phyloP scores from a whole-genome alignment of 257 asterid genomes.

The Cinchona pubescens region DNA sequence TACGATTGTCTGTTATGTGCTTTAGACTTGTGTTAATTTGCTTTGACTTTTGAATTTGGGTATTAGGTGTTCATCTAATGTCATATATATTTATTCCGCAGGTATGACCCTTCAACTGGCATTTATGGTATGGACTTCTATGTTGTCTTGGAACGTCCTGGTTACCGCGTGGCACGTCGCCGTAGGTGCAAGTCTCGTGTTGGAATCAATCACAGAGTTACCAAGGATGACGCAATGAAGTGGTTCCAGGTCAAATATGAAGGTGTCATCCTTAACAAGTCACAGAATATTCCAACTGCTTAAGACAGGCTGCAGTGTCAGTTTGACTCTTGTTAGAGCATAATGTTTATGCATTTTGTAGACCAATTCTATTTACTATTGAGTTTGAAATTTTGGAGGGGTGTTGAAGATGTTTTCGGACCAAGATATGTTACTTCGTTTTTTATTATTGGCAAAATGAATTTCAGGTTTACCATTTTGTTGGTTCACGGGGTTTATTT shows the following conservation, averaged over 20 bases:
- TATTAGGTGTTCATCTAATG: too few relatives aligned
- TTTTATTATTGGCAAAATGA: conserved; percentile 2
- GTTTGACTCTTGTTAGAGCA: conserved; percentile 5
- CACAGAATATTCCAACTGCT: conserved; percentile 41
- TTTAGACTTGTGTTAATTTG: neutral
- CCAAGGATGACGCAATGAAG: conserved; percentile 75
- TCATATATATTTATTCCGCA: conserved; percentile 5
- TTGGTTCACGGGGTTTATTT: neutral
- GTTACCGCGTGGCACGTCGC: conserved; percentile 74
- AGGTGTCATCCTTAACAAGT: conserved; percentile 74
- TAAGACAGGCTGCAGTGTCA: conserved; percentile 1
- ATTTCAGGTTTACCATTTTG: neutral
- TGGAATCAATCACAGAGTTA: conserved; percentile 79
- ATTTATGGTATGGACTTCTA: conserved; percentile 84
- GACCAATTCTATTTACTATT: conserved; percentile 3
- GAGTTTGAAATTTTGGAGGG: conserved; percentile 18
- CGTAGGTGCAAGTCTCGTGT: conserved; percentile 79
- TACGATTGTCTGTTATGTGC: too few relatives aligned
- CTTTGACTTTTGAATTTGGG: too few relatives aligned
- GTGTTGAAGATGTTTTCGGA: neutral
- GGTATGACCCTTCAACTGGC: conserved; percentile 83
- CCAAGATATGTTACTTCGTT: neutral
- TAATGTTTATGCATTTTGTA: conserved; percentile 7
- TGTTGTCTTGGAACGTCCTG: conserved; percentile 67
- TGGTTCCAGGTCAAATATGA: conserved; percentile 83